These are phyloP conservation scores for Leptodontidium sp. DNA, from an alignment of 2,329 filamentous ascomycete genomes.

Conservation along the genomic window DNA sequence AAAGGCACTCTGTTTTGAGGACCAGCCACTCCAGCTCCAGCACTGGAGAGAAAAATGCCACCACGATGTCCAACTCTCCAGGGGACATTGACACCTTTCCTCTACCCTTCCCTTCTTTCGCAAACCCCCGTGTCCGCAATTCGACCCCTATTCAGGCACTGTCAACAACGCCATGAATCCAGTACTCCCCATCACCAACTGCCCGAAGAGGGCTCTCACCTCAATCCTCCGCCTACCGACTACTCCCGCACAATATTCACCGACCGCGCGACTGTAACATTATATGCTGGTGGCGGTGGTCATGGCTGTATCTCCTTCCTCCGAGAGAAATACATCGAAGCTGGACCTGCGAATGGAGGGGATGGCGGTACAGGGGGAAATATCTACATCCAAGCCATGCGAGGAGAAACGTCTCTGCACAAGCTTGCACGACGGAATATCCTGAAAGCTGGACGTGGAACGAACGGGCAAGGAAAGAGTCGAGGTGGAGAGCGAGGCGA, in stretches of 20 bases:
- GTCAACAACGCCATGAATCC: constrained; percentile 35
- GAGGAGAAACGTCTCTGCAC: constrained; percentile 90
- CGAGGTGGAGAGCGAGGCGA: constrained; percentile 82
- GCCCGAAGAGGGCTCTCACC: constrained; percentile 56
- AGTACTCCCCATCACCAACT: constrained; percentile 27
- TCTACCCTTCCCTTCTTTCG: constrained; percentile 45
- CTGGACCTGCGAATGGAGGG: constrained; percentile 93
- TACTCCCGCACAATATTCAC: constrained; percentile 85
- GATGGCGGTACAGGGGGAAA: constrained; percentile 93
- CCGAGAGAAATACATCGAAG: constrained; percentile 86
- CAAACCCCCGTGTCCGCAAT: constrained; percentile 25
- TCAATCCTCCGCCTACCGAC: constrained; percentile 85
- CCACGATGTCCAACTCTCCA: constrained; percentile 43
- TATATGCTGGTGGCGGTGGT: constrained; percentile 83
- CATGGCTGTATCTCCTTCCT: constrained; percentile 95
- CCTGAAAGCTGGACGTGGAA: constrained; percentile 78
- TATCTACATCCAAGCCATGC: constrained; percentile 92
- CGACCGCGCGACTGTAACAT: constrained; percentile 80
- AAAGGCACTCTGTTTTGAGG: neutral
- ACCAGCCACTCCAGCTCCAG: neutral
- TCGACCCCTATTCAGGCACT: constrained; percentile 29
- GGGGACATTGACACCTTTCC: constrained; percentile 46
- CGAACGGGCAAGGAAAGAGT: constrained; percentile 77
- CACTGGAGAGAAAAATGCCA: constrained; percentile 40
- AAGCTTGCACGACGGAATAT: constrained; percentile 84